A percentile compares a stretch with the other conserved stretches of the same genome.
Conservation (phyloP, 2,329 filamentous ascomycete genomes). For the Pseudopithomyces chartarum region DNA sequence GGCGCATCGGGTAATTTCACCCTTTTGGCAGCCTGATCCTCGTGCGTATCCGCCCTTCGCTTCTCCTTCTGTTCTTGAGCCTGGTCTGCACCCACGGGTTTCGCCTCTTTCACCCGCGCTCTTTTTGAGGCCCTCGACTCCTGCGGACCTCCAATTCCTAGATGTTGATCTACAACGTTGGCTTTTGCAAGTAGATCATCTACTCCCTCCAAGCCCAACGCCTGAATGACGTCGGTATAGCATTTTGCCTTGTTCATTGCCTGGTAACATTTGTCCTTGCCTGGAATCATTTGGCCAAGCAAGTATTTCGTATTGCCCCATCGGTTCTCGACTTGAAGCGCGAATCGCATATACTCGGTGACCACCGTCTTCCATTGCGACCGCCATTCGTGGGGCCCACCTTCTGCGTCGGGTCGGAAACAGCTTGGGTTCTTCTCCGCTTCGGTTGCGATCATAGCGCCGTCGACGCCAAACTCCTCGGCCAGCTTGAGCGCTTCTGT, state of each 20-base stretch:
- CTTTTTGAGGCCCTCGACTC: constrained; percentile 55
- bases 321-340: constrained; percentile 80
- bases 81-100: constrained; percentile 18
- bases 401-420: constrained; percentile 72
- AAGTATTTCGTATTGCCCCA: constrained; percentile 94
- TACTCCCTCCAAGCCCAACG: constrained; percentile 68
- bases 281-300: constrained; percentile 82
- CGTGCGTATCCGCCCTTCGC: constrained; percentile 19
- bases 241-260: constrained; percentile 68
- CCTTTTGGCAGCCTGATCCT: constrained; percentile 30
- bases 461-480: constrained; percentile 81
- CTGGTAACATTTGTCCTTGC: constrained; percentile 70
- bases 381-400: constrained; percentile 60
- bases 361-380: constrained; percentile 79
- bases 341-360: constrained; percentile 72
- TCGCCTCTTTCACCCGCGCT: constrained; percentile 41
- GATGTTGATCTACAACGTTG: constrained; percentile 65
- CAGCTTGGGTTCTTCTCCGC: constrained; percentile 91
- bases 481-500: constrained; percentile 75
- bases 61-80: constrained; percentile 25
- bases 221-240: constrained; percentile 71
- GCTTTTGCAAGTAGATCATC: constrained; percentile 69
- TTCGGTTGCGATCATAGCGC: constrained; percentile 94
- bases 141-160: constrained; percentile 63
- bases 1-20: constrained; percentile 30